Conservation (phyloP, 2,329 filamentous ascomycete genomes). For the Curvularia hawaiiensis region DNA sequence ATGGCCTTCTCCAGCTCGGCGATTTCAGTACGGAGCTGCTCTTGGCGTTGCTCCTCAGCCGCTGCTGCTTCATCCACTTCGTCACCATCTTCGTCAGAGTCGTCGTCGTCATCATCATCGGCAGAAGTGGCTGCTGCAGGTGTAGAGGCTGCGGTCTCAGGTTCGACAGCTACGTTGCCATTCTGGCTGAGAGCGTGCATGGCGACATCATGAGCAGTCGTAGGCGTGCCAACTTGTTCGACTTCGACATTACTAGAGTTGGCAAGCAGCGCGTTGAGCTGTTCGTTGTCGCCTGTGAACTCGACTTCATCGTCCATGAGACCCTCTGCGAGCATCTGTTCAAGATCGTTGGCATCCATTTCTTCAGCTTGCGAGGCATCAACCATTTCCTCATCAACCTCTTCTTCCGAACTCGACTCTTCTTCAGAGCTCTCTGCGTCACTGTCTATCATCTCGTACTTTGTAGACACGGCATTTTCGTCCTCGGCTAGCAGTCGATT, state of each 20-base stretch:
- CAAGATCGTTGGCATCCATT: conserved; percentile 47
- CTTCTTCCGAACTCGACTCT: conserved; percentile 44
- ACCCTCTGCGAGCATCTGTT: conserved; percentile 37
- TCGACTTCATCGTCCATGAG: conserved; percentile 46
- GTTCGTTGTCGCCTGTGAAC: conserved; percentile 37
- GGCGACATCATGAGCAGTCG: conserved; percentile 44
- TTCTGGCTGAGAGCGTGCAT: conserved; percentile 44
- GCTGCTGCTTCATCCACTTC: conserved; percentile 56
- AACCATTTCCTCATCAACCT: conserved; percentile 48
- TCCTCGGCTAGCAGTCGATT: conserved; percentile 75
- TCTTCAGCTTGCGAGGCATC: conserved; percentile 48
- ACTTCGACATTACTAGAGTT: conserved; percentile 35
- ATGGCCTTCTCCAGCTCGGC: conserved; percentile 60
- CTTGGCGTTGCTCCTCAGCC: conserved; percentile 51
- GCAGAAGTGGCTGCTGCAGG: conserved; percentile 41
- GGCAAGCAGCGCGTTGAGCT: conserved; percentile 38
- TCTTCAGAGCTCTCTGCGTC: conserved; percentile 53
- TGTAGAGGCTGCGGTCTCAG: conserved; percentile 40
- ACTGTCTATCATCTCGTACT: conserved; percentile 62
- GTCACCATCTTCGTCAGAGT: conserved; percentile 52
- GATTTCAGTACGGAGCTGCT: conserved; percentile 59
- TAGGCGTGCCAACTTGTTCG: conserved; percentile 41
- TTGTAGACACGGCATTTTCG: conserved; percentile 59
- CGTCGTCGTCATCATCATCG: conserved; percentile 53
- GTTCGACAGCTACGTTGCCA: conserved; percentile 35